Conservation (phyloP, 2,329 filamentous ascomycete species). For the Aspergillus ruber region DNA sequence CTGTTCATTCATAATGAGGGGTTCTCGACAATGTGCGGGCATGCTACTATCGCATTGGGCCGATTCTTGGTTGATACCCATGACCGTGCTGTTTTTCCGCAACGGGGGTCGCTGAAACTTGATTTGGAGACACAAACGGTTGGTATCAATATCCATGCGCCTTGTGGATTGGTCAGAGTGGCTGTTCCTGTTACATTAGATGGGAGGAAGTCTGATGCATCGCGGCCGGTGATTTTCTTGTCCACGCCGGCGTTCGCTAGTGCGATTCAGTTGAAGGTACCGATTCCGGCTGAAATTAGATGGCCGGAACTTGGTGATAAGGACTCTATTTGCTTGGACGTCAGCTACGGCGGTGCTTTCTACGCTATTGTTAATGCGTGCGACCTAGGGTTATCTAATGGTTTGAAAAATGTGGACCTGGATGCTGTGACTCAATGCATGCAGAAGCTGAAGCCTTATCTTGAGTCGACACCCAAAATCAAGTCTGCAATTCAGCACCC, state of each 20-base stretch:
- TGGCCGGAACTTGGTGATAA: conserved; percentile 35
- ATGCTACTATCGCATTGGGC: conserved; percentile 47
- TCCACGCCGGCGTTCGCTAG: conserved; percentile 39
- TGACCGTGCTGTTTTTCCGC: conserved; percentile 35
- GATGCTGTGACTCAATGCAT: conserved; percentile 23
- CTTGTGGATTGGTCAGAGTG: conserved; percentile 39
- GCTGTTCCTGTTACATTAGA: conserved; percentile 32
- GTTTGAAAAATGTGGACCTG: conserved; percentile 24
- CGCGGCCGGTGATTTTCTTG: conserved; percentile 35
- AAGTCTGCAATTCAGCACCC: conserved; percentile 21
- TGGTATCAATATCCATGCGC: conserved; percentile 37
- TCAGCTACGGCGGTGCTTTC: conserved; percentile 43
- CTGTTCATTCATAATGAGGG: conserved; percentile 45
- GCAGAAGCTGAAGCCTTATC: conserved; percentile 11
- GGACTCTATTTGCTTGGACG: conserved; percentile 23
- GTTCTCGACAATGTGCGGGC: conserved; percentile 48
- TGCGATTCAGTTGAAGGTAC: conserved; percentile 24
- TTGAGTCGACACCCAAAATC: conserved; percentile 14
- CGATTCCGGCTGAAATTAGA: conserved; percentile 19
- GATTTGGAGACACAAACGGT: conserved; percentile 20
- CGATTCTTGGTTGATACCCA: conserved; percentile 39
- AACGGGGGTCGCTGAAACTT: conserved; percentile 23
- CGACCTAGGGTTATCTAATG: conserved; percentile 34
- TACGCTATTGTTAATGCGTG: conserved; percentile 33
- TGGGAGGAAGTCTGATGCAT: conserved; percentile 29